Percentiles rank a stretch among this genome's conserved stretches.
Conservation (phyloP, 2,329 filamentous ascomycete genomes). For the Anthostomella pinea region DNA sequence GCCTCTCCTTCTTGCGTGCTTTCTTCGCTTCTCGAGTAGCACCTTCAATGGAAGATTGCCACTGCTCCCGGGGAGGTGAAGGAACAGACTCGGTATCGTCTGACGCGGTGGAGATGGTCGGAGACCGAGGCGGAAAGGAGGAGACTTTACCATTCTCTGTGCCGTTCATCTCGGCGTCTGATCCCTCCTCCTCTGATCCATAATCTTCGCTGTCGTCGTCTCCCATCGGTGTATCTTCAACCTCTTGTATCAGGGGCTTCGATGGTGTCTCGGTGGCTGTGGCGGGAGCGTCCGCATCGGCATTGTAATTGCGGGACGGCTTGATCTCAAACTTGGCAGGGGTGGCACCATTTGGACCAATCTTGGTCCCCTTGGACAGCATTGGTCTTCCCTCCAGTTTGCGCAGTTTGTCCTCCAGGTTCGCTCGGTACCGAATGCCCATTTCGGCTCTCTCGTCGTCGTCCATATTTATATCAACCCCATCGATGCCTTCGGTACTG, state of each 20-base stretch:
- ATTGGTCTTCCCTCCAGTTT: slow-evolving; percentile 88
- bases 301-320: slow-evolving; percentile 91
- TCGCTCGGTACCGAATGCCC: slow-evolving; percentile 68
- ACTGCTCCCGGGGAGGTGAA: slow-evolving; percentile 1
- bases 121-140: slow-evolving; percentile 3
- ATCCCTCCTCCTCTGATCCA: slow-evolving; percentile 37
- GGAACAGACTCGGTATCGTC: slow-evolving; percentile 25
- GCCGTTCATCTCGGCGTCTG: slow-evolving; percentile 35
- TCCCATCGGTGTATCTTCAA: slow-evolving; percentile 40
- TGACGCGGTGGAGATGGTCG: slow-evolving; percentile 15
- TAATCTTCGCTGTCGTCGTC: slow-evolving; percentile 49
- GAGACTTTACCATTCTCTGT: slow-evolving; percentile 29
- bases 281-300: slow-evolving; percentile 81
- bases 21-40: slow-evolving; percentile 26
- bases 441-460: slow-evolving; percentile 87
- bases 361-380: slow-evolving; percentile 69
- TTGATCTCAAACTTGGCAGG: slow-evolving; percentile 87
- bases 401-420: slow-evolving; percentile 73
- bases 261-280: slow-evolving; percentile 37
- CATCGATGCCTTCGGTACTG: slow-evolving; percentile 59
- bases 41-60: slow-evolving; percentile 5
- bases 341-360: slow-evolving; percentile 67
- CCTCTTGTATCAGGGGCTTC: slow-evolving; percentile 39
- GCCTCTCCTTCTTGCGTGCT: slow-evolving; percentile 28
- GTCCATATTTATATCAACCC: slow-evolving; percentile 57